Evolutionary conservation across 192 early-diverging fungal genomes (phyloP).

Genomic region (Spizellomyces sp.): DNA sequence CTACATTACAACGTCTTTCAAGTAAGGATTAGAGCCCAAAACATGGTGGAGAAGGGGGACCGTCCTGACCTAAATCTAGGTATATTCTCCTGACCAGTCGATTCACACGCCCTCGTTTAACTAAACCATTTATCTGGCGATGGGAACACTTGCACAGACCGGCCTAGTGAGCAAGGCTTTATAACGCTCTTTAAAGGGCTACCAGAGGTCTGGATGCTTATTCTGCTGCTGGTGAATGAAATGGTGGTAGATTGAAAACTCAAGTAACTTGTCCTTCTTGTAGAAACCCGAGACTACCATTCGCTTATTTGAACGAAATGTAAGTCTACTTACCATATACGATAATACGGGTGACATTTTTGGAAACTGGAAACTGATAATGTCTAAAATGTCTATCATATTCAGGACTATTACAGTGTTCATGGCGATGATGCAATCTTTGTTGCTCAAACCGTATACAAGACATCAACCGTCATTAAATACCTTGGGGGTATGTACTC

Average conservation of each 20-base stretch:
- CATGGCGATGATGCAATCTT: conserved; percentile 90
- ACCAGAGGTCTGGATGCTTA: conserved; percentile 41
- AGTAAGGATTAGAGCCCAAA: not conserved
- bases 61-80: conserved; percentile 56
- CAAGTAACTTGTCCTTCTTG: not conserved
- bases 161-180: conserved; percentile 56
- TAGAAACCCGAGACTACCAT: conserved; percentile 57
- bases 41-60: conserved; percentile 31
- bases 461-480: conserved; percentile 90
- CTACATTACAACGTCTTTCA: too few relatives aligned
- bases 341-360: conserved; percentile 41
- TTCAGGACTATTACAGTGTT: conserved; percentile 79
- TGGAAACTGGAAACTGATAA: not conserved
- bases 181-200: conserved; percentile 59
- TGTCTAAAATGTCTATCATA: not conserved
- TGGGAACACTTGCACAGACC: conserved; percentile 32
- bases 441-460: conserved; percentile 84
- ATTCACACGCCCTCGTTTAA: too few relatives aligned
- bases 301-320: conserved; percentile 71
- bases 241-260: too few relatives aligned
- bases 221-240: too few relatives aligned
- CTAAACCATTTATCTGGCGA: too few relatives aligned
- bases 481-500: conserved; percentile 67
- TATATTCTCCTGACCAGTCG: conserved; percentile 8
- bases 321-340: conserved; percentile 24